A percentile compares a stretch with the other conserved stretches of the same genome.
Conservation (phyloP, 129 eudicot genomes). For the Flaveria sonorensis region DNA sequence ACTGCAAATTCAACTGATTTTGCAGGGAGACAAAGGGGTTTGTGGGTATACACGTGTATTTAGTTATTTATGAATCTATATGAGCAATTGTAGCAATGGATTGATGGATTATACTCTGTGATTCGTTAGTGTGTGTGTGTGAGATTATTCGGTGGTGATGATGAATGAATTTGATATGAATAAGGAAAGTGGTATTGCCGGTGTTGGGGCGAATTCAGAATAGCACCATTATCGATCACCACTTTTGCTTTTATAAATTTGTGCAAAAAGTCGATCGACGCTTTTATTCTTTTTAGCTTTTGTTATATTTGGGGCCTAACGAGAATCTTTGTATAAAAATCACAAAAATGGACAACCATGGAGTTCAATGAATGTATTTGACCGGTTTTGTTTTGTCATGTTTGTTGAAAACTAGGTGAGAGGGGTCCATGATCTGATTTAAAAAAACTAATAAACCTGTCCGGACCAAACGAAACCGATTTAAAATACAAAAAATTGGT, state of each 20-base stretch:
- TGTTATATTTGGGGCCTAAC: background rate
- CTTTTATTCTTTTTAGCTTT: slow-evolving; percentile 36
- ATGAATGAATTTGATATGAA: slow-evolving; percentile 31
- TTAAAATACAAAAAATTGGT: too few species aligned
- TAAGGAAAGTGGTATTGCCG: slow-evolving; percentile 36
- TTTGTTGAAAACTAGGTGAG: too few species aligned
- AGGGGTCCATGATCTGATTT: too few species aligned
- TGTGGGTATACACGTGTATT: background rate
- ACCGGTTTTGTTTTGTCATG: background rate
- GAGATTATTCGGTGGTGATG: background rate
- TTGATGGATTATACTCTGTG: background rate
- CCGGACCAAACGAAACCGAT: too few species aligned
- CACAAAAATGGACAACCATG: background rate
- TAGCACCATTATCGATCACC: slow-evolving; percentile 34
- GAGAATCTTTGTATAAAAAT: background rate
- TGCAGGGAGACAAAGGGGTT: background rate
- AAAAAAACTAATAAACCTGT: too few species aligned
- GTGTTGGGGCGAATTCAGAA: slow-evolving; percentile 30
- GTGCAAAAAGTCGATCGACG: slow-evolving; percentile 30
- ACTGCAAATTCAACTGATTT: background rate
- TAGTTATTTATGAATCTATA: background rate
- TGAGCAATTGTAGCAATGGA: background rate
- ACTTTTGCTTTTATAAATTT: slow-evolving; percentile 36
- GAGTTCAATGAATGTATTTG: background rate
- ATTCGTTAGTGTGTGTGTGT: background rate